Base-by-base conservation (phyloP, 2,329 filamentous ascomycete genomes). In the Immersiporthe knoxdaviesiana region DNA sequence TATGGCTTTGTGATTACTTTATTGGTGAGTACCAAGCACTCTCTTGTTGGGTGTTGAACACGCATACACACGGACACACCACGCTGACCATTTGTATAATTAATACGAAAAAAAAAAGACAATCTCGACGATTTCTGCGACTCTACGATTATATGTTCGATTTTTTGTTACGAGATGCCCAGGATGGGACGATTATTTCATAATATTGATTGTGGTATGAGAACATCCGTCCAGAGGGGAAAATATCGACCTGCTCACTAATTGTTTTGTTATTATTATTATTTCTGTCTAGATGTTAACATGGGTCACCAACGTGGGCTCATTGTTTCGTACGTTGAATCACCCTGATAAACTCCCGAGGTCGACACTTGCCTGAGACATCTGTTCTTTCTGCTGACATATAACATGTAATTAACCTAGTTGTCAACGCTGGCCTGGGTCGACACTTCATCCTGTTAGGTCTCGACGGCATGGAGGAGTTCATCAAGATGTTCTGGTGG, bases 401-500 rank as follows among this genome's bases (percentile, higher is more conserved):
- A 2, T 27, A 35, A 18, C 14, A 24, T 44, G 3, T 21, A 27
- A 59, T 68, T 14, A 27, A 59, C n/a, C n/a, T n/a, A 70, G 68
- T 70, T 3, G 61, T 61, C 24, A 68, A 70, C 7, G 63, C 56
- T 18, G 68, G 68, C 2, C 54, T 70, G 21, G 68, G 68, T 3
- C 44, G 32, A 32, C 68, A 70, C 10, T 70, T 68, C n/a, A 8
- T 68, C 27, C 44, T 68, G 27, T 41, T 70, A 10, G 65, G 65
- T 24, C 11, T 60, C 12, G 41, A 35, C 30, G 65, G 65, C 10
- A 70, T 70, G 68, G 8, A 44, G n/a, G 44, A 64, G 44, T 70
- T 70, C 27, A 54, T 68, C 30, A 50, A 68, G 68, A 70, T 67
- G 39, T 70, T 70, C 39, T 70, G 68, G 68, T 70, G 68, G 68